phyloP scores from a whole-genome alignment of 768 basidiomycete species.

The Leucogyrophana mollusca region DNA sequence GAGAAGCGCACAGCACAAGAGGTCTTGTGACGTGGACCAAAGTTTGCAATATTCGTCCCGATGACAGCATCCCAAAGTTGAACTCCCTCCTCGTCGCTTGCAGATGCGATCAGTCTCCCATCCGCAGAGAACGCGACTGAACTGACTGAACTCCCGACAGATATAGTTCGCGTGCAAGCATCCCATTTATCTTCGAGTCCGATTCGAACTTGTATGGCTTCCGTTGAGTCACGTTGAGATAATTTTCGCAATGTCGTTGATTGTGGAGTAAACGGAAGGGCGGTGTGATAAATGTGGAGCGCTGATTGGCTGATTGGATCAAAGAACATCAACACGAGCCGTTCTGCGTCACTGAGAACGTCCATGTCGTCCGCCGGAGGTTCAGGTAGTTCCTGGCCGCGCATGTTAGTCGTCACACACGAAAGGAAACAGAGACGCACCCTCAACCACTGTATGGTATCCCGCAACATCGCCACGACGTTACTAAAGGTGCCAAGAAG shows the following conservation, averaged over 20 bases:
- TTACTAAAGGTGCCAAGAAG: constrained; percentile 14
- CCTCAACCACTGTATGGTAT: constrained; percentile 12
- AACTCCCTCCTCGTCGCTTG: constrained; percentile 11
- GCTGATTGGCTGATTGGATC: constrained; percentile 20
- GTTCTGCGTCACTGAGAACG: constrained; percentile 16
- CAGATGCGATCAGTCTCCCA: constrained; percentile 14
- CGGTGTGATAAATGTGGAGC: constrained; percentile 16
- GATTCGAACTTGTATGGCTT: background rate
- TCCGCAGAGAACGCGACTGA: constrained; percentile 15
- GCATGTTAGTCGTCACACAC: background rate
- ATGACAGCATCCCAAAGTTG: constrained; percentile 20
- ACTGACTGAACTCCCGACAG: constrained; percentile 6
- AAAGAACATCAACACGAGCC: constrained; percentile 16
- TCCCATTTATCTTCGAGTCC: background rate
- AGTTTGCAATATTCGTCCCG: constrained; percentile 17
- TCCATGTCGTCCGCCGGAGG: constrained; percentile 7
- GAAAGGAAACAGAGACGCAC: constrained; percentile 3
- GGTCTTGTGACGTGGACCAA: constrained; percentile 3
- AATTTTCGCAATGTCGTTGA: constrained; percentile 3
- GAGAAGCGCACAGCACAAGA: constrained; percentile 16
- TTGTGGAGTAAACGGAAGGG: constrained; percentile 1
- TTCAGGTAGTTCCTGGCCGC: background rate
- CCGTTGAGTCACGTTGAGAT: constrained; percentile 8
- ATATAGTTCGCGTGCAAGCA: constrained; percentile 1
- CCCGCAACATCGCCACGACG: constrained; percentile 13